A percentile compares a stretch with the other conserved stretches of the same genome.
phyloP scores from a whole-genome alignment of 2,329 filamentous ascomycete species.

The Simplicillium aogashimaense region DNA sequence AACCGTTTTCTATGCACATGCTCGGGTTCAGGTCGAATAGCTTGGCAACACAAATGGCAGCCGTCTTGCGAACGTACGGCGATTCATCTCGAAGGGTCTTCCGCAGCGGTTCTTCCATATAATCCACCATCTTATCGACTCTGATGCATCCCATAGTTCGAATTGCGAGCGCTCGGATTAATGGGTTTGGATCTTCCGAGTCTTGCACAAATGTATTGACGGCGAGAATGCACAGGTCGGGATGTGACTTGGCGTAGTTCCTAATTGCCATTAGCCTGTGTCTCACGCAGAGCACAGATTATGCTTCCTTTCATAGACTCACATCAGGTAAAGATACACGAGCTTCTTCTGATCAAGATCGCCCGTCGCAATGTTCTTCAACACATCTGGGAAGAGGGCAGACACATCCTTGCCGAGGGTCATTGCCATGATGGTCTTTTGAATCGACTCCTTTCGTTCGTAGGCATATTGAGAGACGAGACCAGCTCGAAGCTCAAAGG shows the following conservation, averaged over 20 bases:
- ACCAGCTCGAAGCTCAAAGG: constrained; percentile 90
- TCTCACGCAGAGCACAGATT: neutral
- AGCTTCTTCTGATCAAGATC: constrained; percentile 99
- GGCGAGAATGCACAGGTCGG: constrained; percentile 94
- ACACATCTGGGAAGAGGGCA: constrained; percentile 88
- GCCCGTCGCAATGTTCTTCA: constrained; percentile 94
- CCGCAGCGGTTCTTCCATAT: constrained; percentile 95
- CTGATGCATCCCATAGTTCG: constrained; percentile 98
- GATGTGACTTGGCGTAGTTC: constrained; percentile 99
- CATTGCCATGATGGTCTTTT: constrained; percentile 99
- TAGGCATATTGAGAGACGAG: constrained; percentile 98
- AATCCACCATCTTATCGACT: constrained; percentile 99
- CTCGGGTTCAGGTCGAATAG: constrained; percentile 88
- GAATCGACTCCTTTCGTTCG: constrained; percentile 97
- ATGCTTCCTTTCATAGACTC: constrained; percentile 18
- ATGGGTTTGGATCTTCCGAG: constrained; percentile 93
- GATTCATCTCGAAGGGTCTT: constrained; percentile 97
- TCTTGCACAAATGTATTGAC: constrained; percentile 99
- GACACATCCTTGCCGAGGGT: constrained; percentile 98
- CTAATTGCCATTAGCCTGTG: constrained; percentile 30
- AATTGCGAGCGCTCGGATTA: constrained; percentile 89
- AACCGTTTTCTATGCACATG: constrained; percentile 95
- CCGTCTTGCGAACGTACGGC: constrained; percentile 96
- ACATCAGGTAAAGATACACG: constrained; percentile 97
- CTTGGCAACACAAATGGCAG: constrained; percentile 95